Evolutionary conservation across 1,139 yeast genomes (phyloP), one percentile per base, ranked within the genome.

Genomic region (Candida tropicalis): DNA sequence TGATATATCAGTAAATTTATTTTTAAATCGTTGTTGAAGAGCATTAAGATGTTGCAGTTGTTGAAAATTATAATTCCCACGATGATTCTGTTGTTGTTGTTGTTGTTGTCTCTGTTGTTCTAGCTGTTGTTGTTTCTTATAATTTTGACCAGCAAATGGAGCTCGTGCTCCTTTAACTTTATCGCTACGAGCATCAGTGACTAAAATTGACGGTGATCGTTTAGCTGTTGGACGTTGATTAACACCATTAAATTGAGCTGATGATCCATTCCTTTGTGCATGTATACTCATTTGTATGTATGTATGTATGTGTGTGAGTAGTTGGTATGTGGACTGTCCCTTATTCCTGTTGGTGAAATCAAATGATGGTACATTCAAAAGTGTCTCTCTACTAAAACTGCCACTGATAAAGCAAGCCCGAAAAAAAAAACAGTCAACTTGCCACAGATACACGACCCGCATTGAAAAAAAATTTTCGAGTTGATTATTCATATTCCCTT

Each of bases 171-270:
- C 79, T 45, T 77, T 75, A 17, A 77, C 54, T 13, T 63, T 75
- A 41, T 80, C 75, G 41, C 81, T 79, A 50, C 98, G 73, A 3
- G 87, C 81, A 65, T 91, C 98, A 0, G 97, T 91, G 29, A 91
- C 98, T 43, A 91, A 72, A 58, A 91, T 91, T 1, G 97, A 88
- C 5, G 98, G 97, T 22, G 97, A 87, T 54, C 97, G 68, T 55
- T 87, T 87, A n/a, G 95, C 90, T 3, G 88, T 83, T 6, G 90
- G 85, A 43, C 79, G 65, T 48, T 16, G 45, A 25, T 11, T 17
- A 31, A 18, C 25, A 18, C 26, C 42, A 36, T 11, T 20, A 23
- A 22, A 36, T 17, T 37, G 42, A 20, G 35, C 28, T 28, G 46
- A 47, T n/a, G 46, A 35, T 15, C 42, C 44, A 9, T 38, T 31